These are phyloP conservation scores for Tricholoma sp. DNA, from an alignment of 768 basidiomycete species.

Conservation along the genomic window DNA sequence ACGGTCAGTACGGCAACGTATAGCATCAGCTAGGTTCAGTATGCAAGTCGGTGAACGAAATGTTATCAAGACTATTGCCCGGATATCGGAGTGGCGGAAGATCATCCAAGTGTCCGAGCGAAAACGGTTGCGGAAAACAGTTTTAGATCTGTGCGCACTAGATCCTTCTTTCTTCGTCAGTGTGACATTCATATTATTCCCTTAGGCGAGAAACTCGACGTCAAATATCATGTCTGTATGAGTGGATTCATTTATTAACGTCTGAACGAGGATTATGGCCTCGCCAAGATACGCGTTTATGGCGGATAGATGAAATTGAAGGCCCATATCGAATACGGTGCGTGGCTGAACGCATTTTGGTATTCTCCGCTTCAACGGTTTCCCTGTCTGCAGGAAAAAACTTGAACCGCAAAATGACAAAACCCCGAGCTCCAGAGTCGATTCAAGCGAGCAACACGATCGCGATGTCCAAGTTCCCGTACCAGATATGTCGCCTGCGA, in stretches of 20 bases:
- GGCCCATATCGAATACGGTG: slow-evolving; percentile 85
- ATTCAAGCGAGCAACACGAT: slow-evolving; percentile 36
- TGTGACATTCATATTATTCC: background rate
- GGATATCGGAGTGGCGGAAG: slow-evolving; percentile 71
- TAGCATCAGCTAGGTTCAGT: slow-evolving; percentile 54
- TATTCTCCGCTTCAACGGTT: background rate
- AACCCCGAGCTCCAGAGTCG: slow-evolving; percentile 41
- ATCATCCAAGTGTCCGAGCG: slow-evolving; percentile 63
- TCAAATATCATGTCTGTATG: slow-evolving; percentile 54
- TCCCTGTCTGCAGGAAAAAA: slow-evolving; percentile 54
- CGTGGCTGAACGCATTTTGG: slow-evolving; percentile 1
- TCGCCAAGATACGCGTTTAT: slow-evolving; percentile 42
- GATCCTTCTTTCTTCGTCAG: background rate
- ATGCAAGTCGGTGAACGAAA: slow-evolving; percentile 60
- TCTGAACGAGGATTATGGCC: slow-evolving; percentile 87
- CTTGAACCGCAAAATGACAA: slow-evolving; percentile 60
- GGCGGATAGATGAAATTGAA: slow-evolving; percentile 90
- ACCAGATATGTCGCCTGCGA: slow-evolving; percentile 41
- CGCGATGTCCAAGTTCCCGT: slow-evolving; percentile 49
- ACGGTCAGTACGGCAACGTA: slow-evolving; percentile 47
- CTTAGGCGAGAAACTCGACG: slow-evolving; percentile 74
- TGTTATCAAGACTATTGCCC: slow-evolving; percentile 54
- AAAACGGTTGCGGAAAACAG: slow-evolving; percentile 65
- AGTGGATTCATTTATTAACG: slow-evolving; percentile 57
- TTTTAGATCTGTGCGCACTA: slow-evolving; percentile 63